Evolutionary conservation across 768 basidiomycete genomes (phyloP), one percentile per base, ranked within the genome.

Genomic region (Lentinula detonsa): DNA sequence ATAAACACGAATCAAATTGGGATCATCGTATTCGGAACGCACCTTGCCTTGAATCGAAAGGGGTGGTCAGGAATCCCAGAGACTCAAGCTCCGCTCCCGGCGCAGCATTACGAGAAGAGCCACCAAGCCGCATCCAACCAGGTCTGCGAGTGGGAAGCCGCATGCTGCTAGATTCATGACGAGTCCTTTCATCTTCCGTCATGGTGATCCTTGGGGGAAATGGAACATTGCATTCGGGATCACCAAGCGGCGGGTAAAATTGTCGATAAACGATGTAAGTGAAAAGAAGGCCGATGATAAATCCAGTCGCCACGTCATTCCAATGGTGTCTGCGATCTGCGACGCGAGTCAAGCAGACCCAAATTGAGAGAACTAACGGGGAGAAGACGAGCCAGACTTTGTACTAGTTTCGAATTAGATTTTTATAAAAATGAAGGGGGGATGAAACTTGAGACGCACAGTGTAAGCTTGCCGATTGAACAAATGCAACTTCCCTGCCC

Each of bases 261-360:
- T 69, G 68, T 42, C 68, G 61, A 55, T 69, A 69, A 57, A 62
- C 59, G 2, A 52, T 28, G 43, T 66, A 69, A 13, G 63, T 55
- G 58, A 60, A 33, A 49, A 68, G n/a, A 9, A 69, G 8, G 2
- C 68, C 68, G 7, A 57, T 10, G 11, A 66, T 63, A 61, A 69
- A 68, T 1, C 68, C 68, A 11, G 61, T 2, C 15, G 61, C 52
- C 28, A 65, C 68, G 53, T 69, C 68, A 21, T 59, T 42, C 53
- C 52, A 63, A 48, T 69, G 68, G 51, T 69, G 68, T 15, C 68
- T 64, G 57, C 67, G 68, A 60, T 69, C 68, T 18, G 65, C 67
- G 49, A 69, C 54, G 31, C 68, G 65, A 37, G 68, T 69, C 21
- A 69, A 64, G 54, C 64, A 67, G 16, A 69, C 63, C 62, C 63